Percentiles rank a stretch among this genome's conserved stretches.
phyloP scores from a whole-genome alignment of 441 rosid genomes.

The Macaranga tanarius region DNA sequence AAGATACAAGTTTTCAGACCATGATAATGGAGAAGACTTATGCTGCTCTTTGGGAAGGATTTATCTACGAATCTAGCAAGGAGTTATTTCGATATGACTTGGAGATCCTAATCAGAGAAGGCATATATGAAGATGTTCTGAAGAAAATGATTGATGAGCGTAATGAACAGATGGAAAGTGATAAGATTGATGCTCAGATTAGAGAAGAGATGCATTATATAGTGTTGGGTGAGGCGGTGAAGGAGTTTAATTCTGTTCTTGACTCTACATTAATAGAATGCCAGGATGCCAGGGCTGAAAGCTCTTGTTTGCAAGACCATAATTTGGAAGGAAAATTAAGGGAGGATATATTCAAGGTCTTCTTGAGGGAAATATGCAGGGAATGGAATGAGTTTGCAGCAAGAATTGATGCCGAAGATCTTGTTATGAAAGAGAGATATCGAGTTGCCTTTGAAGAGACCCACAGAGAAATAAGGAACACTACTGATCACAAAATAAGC shows the following conservation, averaged over 20 bases:
- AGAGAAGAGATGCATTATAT: constrained; percentile 20
- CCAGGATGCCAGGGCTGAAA: constrained; percentile 10
- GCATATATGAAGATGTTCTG: constrained; percentile 21
- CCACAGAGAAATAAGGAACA: constrained; percentile 22
- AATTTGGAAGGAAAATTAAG: constrained; percentile 21
- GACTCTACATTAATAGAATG: not conserved
- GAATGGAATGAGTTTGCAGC: constrained; percentile 32
- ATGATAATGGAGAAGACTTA: constrained; percentile 43
- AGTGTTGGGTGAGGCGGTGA: constrained; percentile 23
- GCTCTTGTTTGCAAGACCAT: constrained; percentile 10
- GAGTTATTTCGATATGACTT: constrained; percentile 23
- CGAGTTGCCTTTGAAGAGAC: constrained; percentile 27
- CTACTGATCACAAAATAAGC: constrained; percentile 17
- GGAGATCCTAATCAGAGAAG: constrained; percentile 32
- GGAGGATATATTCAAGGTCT: constrained; percentile 22
- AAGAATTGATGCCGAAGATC: constrained; percentile 16
- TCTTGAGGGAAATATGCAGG: constrained; percentile 25
- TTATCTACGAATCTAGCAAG: constrained; percentile 21
- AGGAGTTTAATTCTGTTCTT: constrained; percentile 9
- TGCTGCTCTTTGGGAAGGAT: constrained; percentile 38
- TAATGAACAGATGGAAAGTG: constrained; percentile 26
- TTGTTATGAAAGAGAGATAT: constrained; percentile 27
- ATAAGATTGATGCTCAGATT: constrained; percentile 23
- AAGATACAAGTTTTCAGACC: constrained; percentile 36
- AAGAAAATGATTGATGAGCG: constrained; percentile 28